Conservation (phyloP, 805 yeast genomes). For the Spathaspora girioi region DNA sequence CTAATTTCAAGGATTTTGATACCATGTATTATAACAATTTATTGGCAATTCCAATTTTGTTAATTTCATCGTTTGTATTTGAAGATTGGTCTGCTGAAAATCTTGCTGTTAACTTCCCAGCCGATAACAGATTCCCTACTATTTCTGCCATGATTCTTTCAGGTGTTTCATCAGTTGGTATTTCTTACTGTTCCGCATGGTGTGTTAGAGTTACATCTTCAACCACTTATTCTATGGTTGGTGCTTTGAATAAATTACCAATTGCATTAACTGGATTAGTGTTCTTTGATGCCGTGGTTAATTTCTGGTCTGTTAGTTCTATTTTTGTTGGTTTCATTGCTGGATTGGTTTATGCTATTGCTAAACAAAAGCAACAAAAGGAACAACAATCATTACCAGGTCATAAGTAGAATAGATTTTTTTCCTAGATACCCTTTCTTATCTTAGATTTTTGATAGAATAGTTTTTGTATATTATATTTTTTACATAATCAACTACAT, state of each 20-base stretch:
- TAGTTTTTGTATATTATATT: neutral
- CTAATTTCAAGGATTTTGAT: constrained; percentile 94
- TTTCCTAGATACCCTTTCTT: neutral
- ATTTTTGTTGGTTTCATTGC: constrained; percentile 92
- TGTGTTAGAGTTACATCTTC: constrained; percentile 99
- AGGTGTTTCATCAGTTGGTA: constrained; percentile 93
- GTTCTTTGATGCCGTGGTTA: constrained; percentile 93
- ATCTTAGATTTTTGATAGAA: neutral
- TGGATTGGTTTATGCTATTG: constrained; percentile 93
- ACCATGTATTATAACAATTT: constrained; percentile 98
- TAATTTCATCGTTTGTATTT: constrained; percentile 66
- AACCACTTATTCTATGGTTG: constrained; percentile 98
- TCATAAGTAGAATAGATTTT: constrained; percentile 8
- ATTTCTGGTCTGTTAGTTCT: constrained; percentile 87
- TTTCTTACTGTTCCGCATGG: constrained; percentile 99
- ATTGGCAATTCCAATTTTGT: constrained; percentile 84
- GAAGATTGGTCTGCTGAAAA: constrained; percentile 94
- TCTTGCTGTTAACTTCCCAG: constrained; percentile 74
- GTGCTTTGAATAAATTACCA: constrained; percentile 97
- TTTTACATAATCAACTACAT: neutral
- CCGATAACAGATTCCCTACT: constrained; percentile 61
- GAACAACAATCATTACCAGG: constrained; percentile 31
- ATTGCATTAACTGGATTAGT: constrained; percentile 92
- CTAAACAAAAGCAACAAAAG: constrained; percentile 85
- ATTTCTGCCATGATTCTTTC: constrained; percentile 84